Conservation (phyloP, 2,329 filamentous ascomycete species). For the Epicoccum sorghinum region DNA sequence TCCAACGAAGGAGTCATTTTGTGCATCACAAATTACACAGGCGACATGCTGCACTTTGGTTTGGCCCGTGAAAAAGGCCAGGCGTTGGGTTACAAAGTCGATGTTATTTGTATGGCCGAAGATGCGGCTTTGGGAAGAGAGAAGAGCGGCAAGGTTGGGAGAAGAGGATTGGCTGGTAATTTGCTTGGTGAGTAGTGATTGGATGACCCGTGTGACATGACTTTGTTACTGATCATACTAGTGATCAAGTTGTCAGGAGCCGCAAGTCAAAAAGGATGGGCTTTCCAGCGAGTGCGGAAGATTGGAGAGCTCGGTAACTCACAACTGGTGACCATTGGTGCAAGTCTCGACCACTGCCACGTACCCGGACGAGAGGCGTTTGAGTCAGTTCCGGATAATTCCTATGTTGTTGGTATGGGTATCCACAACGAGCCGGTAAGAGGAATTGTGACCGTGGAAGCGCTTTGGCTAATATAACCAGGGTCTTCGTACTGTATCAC, state of each 20-base stretch:
- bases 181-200: conserved; percentile 45
- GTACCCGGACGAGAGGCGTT: conserved; percentile 59
- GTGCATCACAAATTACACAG: conserved; percentile 59
- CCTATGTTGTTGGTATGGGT: conserved; percentile 54
- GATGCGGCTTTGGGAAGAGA: conserved; percentile 56
- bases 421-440: conserved; percentile 59
- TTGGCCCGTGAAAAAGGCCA: conserved; percentile 56
- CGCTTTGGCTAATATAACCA: conserved; percentile 17
- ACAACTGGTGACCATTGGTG: conserved; percentile 58
- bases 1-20: conserved; percentile 55
- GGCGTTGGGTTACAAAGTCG: conserved; percentile 53
- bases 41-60: conserved; percentile 58
- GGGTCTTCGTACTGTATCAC: conserved; percentile 54
- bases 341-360: conserved; percentile 60
- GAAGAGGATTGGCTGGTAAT: conserved; percentile 59
- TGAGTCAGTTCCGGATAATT: conserved; percentile 51
- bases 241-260: conserved; percentile 56
- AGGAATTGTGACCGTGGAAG: not conserved
- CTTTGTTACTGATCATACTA: conserved; percentile 23
- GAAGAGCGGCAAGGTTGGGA: conserved; percentile 56
- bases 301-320: conserved; percentile 53
- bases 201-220: not conserved
- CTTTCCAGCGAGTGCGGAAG: conserved; percentile 53
- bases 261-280: conserved; percentile 52
- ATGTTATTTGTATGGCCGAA: conserved; percentile 56